phyloP scores from a whole-genome alignment of 2,329 filamentous ascomycete genomes.

The Phyllosticta ampelicida region DNA sequence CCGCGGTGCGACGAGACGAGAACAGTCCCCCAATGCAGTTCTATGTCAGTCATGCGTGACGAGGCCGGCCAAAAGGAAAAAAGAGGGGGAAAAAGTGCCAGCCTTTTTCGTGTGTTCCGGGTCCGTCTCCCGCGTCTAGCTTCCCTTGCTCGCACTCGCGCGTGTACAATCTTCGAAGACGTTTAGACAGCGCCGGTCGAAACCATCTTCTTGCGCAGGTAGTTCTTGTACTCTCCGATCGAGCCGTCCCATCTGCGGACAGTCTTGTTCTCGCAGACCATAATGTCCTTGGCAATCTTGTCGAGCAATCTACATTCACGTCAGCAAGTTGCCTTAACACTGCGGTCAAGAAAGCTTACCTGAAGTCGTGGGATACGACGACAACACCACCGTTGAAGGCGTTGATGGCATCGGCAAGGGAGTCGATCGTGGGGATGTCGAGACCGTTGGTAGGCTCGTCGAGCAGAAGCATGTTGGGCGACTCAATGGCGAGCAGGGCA shows the following conservation, averaged over 20 bases:
- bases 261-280: slow-evolving; percentile 97
- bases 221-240: slow-evolving; percentile 95
- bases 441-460: slow-evolving; percentile 99
- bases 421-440: slow-evolving; percentile 97
- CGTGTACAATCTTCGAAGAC: not conserved
- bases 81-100: not conserved
- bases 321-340: slow-evolving; percentile 22
- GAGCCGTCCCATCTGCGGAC: slow-evolving; percentile 78
- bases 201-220: slow-evolving; percentile 99
- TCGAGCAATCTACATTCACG: slow-evolving; percentile 68
- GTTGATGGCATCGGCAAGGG: slow-evolving; percentile 94
- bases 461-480: slow-evolving; percentile 93
- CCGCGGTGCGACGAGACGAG: slow-evolving; percentile 11
- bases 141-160: not conserved
- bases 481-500: slow-evolving; percentile 85
- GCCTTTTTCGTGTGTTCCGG: not conserved
- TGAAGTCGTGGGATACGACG: slow-evolving; percentile 97
- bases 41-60: not conserved
- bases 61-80: slow-evolving; percentile 13
- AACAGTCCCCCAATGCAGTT: not conserved
- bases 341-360: slow-evolving; percentile 56
- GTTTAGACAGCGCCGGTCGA: slow-evolving; percentile 70
- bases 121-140: not conserved
- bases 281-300: slow-evolving; percentile 99
- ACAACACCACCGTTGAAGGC: slow-evolving; percentile 93